Evolutionary conservation across 1,139 yeast species (phyloP).

Genomic region (Hyphopichia buzzinii): DNA sequence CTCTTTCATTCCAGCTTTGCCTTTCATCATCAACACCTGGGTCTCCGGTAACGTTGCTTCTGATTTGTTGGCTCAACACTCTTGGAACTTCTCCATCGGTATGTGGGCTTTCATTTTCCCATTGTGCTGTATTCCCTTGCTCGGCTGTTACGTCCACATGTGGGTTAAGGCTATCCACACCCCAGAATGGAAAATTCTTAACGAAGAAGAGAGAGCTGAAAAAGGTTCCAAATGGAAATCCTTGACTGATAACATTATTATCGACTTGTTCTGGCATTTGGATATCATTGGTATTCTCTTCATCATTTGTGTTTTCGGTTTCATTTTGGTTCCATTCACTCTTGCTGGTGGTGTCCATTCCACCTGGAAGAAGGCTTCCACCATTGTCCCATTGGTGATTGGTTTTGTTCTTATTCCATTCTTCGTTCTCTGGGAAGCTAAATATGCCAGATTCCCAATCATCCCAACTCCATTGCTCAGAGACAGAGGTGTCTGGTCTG

Average conservation of each 20-base stretch:
- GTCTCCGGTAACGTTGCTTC: conserved; percentile 54
- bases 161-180: conserved; percentile 48
- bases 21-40: conserved; percentile 73
- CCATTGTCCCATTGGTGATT: conserved; percentile 63
- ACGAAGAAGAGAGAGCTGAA: conserved; percentile 19
- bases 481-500: conserved; percentile 61
- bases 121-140: conserved; percentile 56
- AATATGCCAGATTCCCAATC: conserved; percentile 53
- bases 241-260: conserved; percentile 8
- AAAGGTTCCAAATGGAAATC: conserved; percentile 17
- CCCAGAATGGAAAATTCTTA: conserved; percentile 38
- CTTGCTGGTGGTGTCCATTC: conserved; percentile 56
- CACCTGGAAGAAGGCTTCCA: conserved; percentile 50
- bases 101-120: conserved; percentile 83
- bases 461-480: conserved; percentile 55
- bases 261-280: conserved; percentile 44
- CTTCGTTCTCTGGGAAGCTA: conserved; percentile 54
- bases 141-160: conserved; percentile 56
- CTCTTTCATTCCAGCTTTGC: conserved; percentile 64
- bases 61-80: conserved; percentile 17
- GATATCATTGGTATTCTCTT: conserved; percentile 55
- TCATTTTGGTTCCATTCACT: conserved; percentile 51
- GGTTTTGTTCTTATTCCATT: conserved; percentile 59
- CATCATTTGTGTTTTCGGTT: conserved; percentile 50
- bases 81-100: conserved; percentile 73